Evolutionary conservation across 2,329 filamentous ascomycete genomes (phyloP), one percentile per base, ranked within the genome.

Genomic region (Cercospora canescens): DNA sequence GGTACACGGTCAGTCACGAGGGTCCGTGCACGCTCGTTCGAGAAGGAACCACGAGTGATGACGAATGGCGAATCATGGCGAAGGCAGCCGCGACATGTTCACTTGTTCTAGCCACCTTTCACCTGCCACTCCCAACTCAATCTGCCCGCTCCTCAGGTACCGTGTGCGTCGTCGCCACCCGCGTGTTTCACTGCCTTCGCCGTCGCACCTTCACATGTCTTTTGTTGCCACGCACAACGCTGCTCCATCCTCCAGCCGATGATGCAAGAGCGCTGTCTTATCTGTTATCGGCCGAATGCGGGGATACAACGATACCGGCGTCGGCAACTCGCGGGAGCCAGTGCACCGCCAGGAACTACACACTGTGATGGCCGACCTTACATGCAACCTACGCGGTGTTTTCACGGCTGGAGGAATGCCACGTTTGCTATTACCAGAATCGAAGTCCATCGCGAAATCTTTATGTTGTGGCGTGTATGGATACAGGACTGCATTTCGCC

Each of bases 241-340:
- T 56, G 57, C 9, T 39, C 62, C 52, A 21, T 37, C 61, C 35
- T 18, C 28, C 41, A 58, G 50, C 61, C 39, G 61, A 26, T 48
- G 37, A 56, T 35, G 52, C 52, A 56, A 56, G 16, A 56, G 30
- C 52, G 28, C 28, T n/a, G 28, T 30, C 52, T 35, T 39, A 35
- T 60, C 26, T 34, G 39, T 66, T 62, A 66, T 63, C 64, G 60
- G 52, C 63, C 21, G 59, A 41, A 32, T 63, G 64, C 59, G 60
- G 63, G 59, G 57, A 34, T 48, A 65, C 50, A 61, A 61, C 63
- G 63, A 39, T 24, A 61, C 39, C n/a, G 30, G 50, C 52, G 52
- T 56, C 52, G 52, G 52, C 52, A 56, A 32, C 28, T 35, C 18
- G 52, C 52, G 52, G 52, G 28, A 56, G 45, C 45, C 45, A 52